Percentiles rank a stretch among this genome's conserved stretches.
Conservation (phyloP, 2,329 filamentous ascomycete genomes). For the Sarocladium brachiariae region DNA sequence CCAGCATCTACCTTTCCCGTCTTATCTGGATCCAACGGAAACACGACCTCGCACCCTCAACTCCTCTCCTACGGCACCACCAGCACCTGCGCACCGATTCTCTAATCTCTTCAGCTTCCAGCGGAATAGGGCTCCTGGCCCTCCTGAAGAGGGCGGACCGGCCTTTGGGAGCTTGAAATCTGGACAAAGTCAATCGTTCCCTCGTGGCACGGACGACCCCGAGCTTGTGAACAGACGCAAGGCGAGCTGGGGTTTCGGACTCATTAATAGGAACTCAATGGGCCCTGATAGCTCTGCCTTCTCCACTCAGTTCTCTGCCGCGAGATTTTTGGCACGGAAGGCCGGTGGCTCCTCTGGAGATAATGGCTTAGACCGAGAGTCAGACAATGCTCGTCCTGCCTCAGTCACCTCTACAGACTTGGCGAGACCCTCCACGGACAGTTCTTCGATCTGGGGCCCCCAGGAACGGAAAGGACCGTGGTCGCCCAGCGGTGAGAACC, state of each 20-base stretch:
- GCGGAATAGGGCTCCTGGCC: constrained; percentile 55
- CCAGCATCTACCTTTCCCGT: constrained; percentile 49
- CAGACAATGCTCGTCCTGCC: constrained; percentile 56
- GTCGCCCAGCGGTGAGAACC: constrained; percentile 46
- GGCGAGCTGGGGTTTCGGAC: constrained; percentile 34
- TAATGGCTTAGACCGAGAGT: constrained; percentile 47
- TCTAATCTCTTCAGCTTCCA: constrained; percentile 54
- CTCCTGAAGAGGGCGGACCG: constrained; percentile 43
- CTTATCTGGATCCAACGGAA: constrained; percentile 40
- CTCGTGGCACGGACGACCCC: constrained; percentile 50
- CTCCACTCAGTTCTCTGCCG: constrained; percentile 16
- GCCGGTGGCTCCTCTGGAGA: constrained; percentile 15
- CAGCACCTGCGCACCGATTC: constrained; percentile 30
- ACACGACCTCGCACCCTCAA: constrained; percentile 31
- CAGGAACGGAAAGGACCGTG: constrained; percentile 36
- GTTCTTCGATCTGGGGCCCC: constrained; percentile 65
- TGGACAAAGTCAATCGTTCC: constrained; percentile 72
- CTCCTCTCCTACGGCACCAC: constrained; percentile 32
- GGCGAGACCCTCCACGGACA: constrained; percentile 73
- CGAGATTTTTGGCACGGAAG: background rate
- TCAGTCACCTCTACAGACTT: constrained; percentile 65
- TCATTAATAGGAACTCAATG: constrained; percentile 34
- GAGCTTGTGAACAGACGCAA: constrained; percentile 47
- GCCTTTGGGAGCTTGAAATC: constrained; percentile 62
- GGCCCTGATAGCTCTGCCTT: constrained; percentile 30